Base-by-base conservation (phyloP, 139 green algal species). In the Gonium pectorale region DNA sequence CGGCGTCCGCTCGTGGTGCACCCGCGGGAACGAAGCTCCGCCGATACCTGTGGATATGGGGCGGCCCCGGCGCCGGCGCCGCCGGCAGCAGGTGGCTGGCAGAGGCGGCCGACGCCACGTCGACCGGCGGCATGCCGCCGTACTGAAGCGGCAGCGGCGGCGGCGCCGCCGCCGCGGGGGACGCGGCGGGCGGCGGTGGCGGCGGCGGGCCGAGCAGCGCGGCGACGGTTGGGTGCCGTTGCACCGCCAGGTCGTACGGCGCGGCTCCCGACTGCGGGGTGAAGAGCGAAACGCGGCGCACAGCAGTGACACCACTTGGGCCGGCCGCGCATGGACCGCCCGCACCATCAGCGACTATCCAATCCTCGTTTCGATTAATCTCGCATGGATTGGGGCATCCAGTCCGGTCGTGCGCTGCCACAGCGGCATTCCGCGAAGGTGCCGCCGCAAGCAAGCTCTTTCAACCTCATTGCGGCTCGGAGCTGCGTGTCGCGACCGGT, bases 201-300 rank as follows among this genome's bases (percentile, higher is more conserved):
- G 37, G 37, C 40, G 74, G 44, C 29, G 77, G 59, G n/a, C 43
- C 31, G 52, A 86, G 56, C 40, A 86, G 54, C n/a, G 68, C 37
- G 13, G 68, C 68, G 0, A 86, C 52, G 8, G 31, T 17, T 8
- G 70, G 43, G 70, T 81, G 56, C 60, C 62, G 60, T 27, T 67
- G 49, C 5, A 59, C 43, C 5, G 80, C 56, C 35, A 78, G 75
- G 46, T 87, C 70, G 41, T 68, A 81, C 27, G 69, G 31, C 0
- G 13, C 38, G 5, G 9, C 29, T 1, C 78, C 78, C 3, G 37
- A 2, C 78, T 82, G 56, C 59, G 56, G 1, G 68, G 27, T 31
- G 62, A 68, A 24, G 62, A n/a, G n/a, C n/a, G n/a, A n/a, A n/a
- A n/a, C n/a, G n/a, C n/a, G n/a, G n/a, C n/a, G n/a, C n/a, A n/a